These are phyloP conservation scores for Penicillium coprophilum DNA, from an alignment of 495 filamentous ascomycete genomes.

Conservation along the genomic window DNA sequence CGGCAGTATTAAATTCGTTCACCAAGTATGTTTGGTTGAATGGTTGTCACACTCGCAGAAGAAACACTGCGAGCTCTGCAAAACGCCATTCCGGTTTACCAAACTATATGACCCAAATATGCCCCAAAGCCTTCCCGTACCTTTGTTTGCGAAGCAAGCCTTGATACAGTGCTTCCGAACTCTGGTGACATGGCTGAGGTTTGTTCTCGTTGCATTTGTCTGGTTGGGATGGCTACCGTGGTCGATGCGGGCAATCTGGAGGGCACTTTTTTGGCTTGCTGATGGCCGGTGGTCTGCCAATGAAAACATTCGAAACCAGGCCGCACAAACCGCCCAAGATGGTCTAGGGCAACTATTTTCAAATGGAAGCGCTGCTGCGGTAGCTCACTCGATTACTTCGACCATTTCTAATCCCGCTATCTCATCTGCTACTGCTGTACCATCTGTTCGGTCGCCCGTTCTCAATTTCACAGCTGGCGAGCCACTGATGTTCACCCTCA, in stretches of 20 bases:
- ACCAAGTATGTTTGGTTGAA: constrained; percentile 96
- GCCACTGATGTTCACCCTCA: constrained; percentile 48
- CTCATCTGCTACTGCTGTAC: constrained; percentile 27
- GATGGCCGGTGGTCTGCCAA: constrained; percentile 79
- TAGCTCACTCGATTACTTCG: constrained; percentile 22
- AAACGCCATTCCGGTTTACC: constrained; percentile 95
- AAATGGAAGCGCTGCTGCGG: constrained; percentile 37
- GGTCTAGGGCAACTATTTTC: constrained; percentile 20
- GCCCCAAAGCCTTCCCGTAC: constrained; percentile 75
- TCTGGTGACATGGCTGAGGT: constrained; percentile 72
- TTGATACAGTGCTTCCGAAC: constrained; percentile 67
- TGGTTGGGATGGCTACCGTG: constrained; percentile 90
- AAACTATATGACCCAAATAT: constrained; percentile 94
- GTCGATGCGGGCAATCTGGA: constrained; percentile 87
- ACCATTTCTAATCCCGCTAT: constrained; percentile 28
- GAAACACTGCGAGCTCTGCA: constrained; percentile 99
- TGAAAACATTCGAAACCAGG: constrained; percentile 29
- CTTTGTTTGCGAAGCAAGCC: constrained; percentile 75
- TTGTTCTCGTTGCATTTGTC: constrained; percentile 74
- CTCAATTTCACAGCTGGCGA: constrained; percentile 47
- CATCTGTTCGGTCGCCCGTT: constrained; percentile 39
- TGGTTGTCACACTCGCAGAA: constrained; percentile 98
- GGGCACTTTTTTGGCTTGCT: constrained; percentile 89
- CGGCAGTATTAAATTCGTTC: constrained; percentile 96
- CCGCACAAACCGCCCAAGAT: constrained; percentile 15